phyloP scores from a whole-genome alignment of 768 basidiomycete genomes.

The Pulveroboletus sp. region DNA sequence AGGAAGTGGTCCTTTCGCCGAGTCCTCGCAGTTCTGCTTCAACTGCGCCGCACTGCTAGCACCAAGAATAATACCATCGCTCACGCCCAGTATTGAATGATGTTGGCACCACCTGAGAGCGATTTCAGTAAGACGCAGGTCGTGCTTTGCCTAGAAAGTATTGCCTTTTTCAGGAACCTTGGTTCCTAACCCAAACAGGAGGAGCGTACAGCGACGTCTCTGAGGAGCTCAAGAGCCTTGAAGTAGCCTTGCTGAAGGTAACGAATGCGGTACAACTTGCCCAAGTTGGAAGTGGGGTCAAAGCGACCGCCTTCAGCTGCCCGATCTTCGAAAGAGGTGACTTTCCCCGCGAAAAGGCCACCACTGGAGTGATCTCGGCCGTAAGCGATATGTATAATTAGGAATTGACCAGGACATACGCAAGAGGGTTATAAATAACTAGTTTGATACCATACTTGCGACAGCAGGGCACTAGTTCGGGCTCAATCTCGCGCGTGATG shows the following conservation, averaged over 20 bases:
- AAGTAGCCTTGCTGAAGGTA: slow-evolving; percentile 42
- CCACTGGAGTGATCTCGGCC: neutral
- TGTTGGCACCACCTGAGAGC: slow-evolving; percentile 61
- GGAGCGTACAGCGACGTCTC: slow-evolving; percentile 36
- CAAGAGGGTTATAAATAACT: slow-evolving; percentile 55
- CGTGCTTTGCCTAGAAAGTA: slow-evolving; percentile 31
- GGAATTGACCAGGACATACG: slow-evolving; percentile 24
- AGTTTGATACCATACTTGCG: slow-evolving; percentile 54
- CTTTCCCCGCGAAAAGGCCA: slow-evolving; percentile 40
- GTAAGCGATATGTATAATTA: neutral
- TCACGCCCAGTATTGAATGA: slow-evolving; percentile 41
- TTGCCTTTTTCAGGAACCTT: neutral
- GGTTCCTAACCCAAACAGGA: neutral
- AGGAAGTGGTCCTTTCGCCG: slow-evolving; percentile 51
- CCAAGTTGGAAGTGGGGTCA: slow-evolving; percentile 34
- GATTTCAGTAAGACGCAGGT: slow-evolving; percentile 47
- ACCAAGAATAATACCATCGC: slow-evolving; percentile 47
- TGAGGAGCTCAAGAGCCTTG: slow-evolving; percentile 38
- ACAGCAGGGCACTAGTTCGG: slow-evolving; percentile 52
- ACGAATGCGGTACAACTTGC: slow-evolving; percentile 42
- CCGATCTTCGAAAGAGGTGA: slow-evolving; percentile 31
- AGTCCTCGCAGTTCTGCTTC: slow-evolving; percentile 40
- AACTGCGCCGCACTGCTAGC: slow-evolving; percentile 44
- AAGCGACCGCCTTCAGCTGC: slow-evolving; percentile 39
- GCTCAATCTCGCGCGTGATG: slow-evolving; percentile 43